Evolutionary conservation across 2,329 filamentous ascomycete species (phyloP), one percentile per base, ranked within the genome.

Genomic region (Neurospora crassa): DNA sequence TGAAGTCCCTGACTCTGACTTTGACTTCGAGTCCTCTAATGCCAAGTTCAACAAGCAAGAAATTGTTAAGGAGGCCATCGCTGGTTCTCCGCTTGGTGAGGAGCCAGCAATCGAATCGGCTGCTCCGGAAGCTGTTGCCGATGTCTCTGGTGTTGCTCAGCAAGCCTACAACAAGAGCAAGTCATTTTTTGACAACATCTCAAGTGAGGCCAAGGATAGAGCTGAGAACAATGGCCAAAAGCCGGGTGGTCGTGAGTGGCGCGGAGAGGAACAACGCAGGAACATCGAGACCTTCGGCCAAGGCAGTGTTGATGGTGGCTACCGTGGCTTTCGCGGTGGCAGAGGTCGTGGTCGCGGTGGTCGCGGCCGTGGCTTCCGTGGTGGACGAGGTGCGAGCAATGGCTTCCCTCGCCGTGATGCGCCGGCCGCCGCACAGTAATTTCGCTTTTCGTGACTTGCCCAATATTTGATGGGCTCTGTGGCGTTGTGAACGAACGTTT

Each of bases 101-200:
- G 82, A 82, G 3, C 79, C 84, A 0, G 83, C 83, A 41, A 82
- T 81, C 7, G 73, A 73, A 34, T 34, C 43, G 3, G 24, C 24
- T 18, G 69, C 67, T 10, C 71, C 74, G 0, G 76, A 75, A 63
- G 70, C 79, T 37, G 73, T 76, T n/a, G 77, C 77, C 2, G 82
- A 84, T 45, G 80, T 85, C 1, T 81, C 84, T 14, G 72, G 74
- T 14, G 78, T 81, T 14, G 85, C 84, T 7, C 82, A 84, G 43
- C 79, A 82, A 40, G 87, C 89, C 0, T 99, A 99, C 83, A 95
- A 97, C 84, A 97, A 94, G 82, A 87, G 90, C 5, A 89, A 84
- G 3, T 97, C 93, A 1, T 99, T 99, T 85, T 99, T 99, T 79
- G 96, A 99, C 82, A 97, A 99, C 81, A 97, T 99, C 74, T 97